These are phyloP conservation scores for Huntiella omanensis DNA, from an alignment of 2,329 filamentous ascomycete species.

Conservation along the genomic window DNA sequence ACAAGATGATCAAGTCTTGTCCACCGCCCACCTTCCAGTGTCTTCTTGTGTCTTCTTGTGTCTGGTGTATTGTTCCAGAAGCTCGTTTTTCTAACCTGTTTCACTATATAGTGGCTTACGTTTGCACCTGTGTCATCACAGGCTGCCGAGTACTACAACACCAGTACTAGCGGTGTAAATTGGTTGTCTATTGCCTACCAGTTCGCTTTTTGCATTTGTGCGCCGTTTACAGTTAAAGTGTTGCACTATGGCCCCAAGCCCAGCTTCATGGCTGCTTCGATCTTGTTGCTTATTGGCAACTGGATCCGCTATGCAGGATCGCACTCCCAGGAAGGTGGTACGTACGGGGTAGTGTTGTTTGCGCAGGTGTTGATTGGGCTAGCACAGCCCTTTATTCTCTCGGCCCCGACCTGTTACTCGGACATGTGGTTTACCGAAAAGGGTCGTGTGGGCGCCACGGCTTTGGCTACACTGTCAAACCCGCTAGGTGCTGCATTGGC, in stretches of 20 bases:
- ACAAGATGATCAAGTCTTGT: background rate
- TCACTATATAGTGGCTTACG: slow-evolving; percentile 56
- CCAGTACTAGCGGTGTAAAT: slow-evolving; percentile 62
- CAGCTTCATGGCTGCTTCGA: slow-evolving; percentile 54
- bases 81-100: background rate
- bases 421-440: slow-evolving; percentile 72
- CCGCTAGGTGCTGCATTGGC: slow-evolving; percentile 78
- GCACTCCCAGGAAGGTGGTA: slow-evolving; percentile 31
- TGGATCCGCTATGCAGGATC: slow-evolving; percentile 76
- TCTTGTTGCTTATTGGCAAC: slow-evolving; percentile 63
- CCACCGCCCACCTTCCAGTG: background rate
- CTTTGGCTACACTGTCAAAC: slow-evolving; percentile 68
- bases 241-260: slow-evolving; percentile 65
- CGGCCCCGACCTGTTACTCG: slow-evolving; percentile 76
- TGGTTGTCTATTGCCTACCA: slow-evolving; percentile 83
- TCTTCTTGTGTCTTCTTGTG: background rate
- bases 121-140: slow-evolving; percentile 68
- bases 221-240: slow-evolving; percentile 55
- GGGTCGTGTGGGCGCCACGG: slow-evolving; percentile 74
- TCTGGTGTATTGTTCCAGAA: background rate
- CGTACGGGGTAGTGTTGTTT: slow-evolving; percentile 64
- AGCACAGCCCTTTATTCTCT: slow-evolving; percentile 79
- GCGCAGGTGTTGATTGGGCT: slow-evolving; percentile 82
- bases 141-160: slow-evolving; percentile 55
- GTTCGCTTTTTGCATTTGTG: slow-evolving; percentile 59